These are phyloP conservation scores for Eimeria sp. DNA, from an alignment of 169 alveolate species.

Conservation along the genomic window DNA sequence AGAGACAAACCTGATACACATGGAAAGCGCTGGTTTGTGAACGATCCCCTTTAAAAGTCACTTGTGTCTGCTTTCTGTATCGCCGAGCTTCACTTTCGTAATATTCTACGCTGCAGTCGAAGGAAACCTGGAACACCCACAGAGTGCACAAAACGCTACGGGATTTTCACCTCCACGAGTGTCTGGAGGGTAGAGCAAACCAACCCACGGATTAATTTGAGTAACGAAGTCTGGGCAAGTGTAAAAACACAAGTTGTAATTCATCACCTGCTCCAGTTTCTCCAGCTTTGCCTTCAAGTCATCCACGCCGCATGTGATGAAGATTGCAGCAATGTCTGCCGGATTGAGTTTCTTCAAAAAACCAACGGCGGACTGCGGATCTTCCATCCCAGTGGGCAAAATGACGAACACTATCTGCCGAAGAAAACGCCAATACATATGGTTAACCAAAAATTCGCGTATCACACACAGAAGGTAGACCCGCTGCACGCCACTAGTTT, in stretches of 20 bases:
- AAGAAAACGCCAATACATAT: neutral
- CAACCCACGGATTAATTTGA: neutral
- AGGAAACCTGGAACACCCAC: slow-evolving; percentile 61
- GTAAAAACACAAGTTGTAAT: neutral
- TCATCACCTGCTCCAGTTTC: slow-evolving; percentile 79
- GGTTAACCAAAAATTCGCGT: neutral
- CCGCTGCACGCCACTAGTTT: neutral
- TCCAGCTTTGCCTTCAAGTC: slow-evolving; percentile 80
- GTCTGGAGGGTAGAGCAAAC: neutral
- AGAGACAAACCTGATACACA: slow-evolving; percentile 75
- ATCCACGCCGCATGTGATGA: slow-evolving; percentile 83
- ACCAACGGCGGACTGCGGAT: slow-evolving; percentile 80
- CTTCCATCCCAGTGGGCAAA: slow-evolving; percentile 79
- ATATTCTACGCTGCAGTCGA: slow-evolving; percentile 80
- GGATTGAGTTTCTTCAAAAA: slow-evolving; percentile 78
- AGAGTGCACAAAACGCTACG: neutral
- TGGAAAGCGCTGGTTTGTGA: slow-evolving; percentile 79
- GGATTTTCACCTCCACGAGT: neutral
- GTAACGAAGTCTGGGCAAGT: neutral
- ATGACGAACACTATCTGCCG: slow-evolving; percentile 77
- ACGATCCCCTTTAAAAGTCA: slow-evolving; percentile 61
- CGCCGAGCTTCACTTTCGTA: slow-evolving; percentile 83
- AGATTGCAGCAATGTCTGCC: slow-evolving; percentile 81
- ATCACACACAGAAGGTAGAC: neutral
- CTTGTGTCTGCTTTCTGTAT: slow-evolving; percentile 80